Evolutionary conservation across 495 filamentous ascomycete species (phyloP), one percentile per base, ranked within the genome.

Genomic region (Neurospora discreta): DNA sequence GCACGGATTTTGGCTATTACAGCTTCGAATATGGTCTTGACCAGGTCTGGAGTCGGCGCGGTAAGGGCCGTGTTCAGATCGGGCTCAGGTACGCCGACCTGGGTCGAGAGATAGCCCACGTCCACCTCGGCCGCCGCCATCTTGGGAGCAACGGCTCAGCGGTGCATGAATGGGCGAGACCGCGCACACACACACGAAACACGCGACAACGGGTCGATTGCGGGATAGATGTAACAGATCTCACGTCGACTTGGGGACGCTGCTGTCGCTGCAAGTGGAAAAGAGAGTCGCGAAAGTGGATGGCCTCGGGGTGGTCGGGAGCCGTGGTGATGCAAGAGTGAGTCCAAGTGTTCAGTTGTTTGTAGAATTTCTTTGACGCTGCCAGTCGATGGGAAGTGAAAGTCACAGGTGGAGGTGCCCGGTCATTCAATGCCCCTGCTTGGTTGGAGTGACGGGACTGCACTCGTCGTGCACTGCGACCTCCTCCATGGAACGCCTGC

Each of bases 51-150:
- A 2, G 93, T 97, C 11, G 94, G 94, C 70, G 87, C 83, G 71
- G 93, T 88, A 33, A 90, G 83, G 71, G 92, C 84, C 18, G 87
- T 84, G 13, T 85, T 81, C 71, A 98, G 78, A 26, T 90, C 90
- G 38, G 82, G 75, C 82, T 94, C 85, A 3, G 92, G 87, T 74
- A 97, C 81, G 70, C 88, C 85, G 80, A 90, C 90, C 80, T 93
- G 92, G 39, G 89, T 84, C 74, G 92, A 87, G 69, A 98, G 82
- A 82, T 91, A 95, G 73, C 87, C 85, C 68, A 92, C 78, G 84
- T 97, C 92, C 20, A 95, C 82, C 69, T 87, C 89, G 68, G 87
- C 88, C 73, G 90, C 86, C 76, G 92, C 92, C 93, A 95, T 95
- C 73, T 75, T 88, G 82, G 71, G 71, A 72, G 74, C 41, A 58